Evolutionary conservation across 768 basidiomycete species (phyloP), one percentile per base, ranked within the genome.

Genomic region (Rhizopogon sp.): DNA sequence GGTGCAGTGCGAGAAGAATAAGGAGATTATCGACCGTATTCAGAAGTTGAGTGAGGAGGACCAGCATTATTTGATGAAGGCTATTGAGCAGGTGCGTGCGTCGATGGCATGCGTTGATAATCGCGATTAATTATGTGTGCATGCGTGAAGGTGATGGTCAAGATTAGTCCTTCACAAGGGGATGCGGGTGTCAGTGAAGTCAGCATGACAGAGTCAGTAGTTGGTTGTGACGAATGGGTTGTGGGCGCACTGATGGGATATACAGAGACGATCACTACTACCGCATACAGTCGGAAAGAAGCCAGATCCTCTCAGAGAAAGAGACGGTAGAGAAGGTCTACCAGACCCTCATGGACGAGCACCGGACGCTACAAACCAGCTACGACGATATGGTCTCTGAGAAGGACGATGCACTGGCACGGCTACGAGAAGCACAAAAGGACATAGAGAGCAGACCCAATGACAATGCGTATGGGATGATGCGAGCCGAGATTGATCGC

Each of bases 211-310:
- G 91, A 92, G 89, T 93, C 60, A 56, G 87, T 76, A n/a, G 39
- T 40, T 54, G 22, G 17, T 37, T 49, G 47, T 37, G 35, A 22
- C 22, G 22, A 16, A 55, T 56, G 14, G 20, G 49, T 55, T 54
- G 44, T 42, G 51, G 39, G 59, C 56, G 52, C 55, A 60, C 43
- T 37, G 45, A 45, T 50, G 42, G 55, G 22, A 10, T 22, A 16
- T 55, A n/a, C 65, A 91, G 90, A 69, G 91, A 93, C 66, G 90
- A 93, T 66, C 91, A 93, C 61, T 94, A 90, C 67, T 93, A 93
- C 68, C 79, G 79, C 50, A 84, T 93, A 54, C 92, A 93, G 64
- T 87, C 81, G 5, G 93, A 90, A 64, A 79, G 84, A 55, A 88
- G 84, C 57, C 83, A 83, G 58, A 80, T 93, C 52, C 74, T 87